Percentiles rank a stretch among this genome's conserved stretches.
phyloP scores from a whole-genome alignment of 2,329 filamentous ascomycete genomes.

The Rhytidhysteron rufulum region DNA sequence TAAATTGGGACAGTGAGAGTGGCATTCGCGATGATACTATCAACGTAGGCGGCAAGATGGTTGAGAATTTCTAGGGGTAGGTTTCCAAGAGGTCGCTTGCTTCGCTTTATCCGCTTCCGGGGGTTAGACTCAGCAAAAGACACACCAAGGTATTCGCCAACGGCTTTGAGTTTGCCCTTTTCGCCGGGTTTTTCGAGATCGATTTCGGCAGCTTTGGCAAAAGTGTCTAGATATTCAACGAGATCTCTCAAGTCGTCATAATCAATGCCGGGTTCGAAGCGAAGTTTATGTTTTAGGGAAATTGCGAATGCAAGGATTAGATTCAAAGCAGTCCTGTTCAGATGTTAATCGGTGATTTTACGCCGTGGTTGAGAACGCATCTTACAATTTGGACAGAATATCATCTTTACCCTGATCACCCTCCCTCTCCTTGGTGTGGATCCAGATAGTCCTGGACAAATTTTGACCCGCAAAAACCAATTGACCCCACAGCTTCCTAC shows the following conservation, averaged over 20 bases:
- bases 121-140: conserved; percentile 76
- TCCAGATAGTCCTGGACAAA: conserved; percentile 72
- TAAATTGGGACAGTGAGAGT: conserved; percentile 56
- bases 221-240: conserved; percentile 70
- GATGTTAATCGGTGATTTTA: conserved; percentile 5
- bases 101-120: conserved; percentile 69
- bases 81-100: conserved; percentile 71
- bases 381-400: conserved; percentile 62
- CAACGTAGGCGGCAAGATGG: conserved; percentile 65
- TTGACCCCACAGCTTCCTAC: conserved; percentile 60
- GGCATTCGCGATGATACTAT: conserved; percentile 55
- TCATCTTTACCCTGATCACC: conserved; percentile 60
- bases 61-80: conserved; percentile 78
- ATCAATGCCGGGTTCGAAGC: conserved; percentile 75
- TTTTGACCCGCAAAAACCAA: conserved; percentile 55
- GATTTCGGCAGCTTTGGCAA: conserved; percentile 58
- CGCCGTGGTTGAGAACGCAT: conserved; percentile 4
- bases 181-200: conserved; percentile 30
- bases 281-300: conserved; percentile 74
- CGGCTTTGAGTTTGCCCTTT: conserved; percentile 54
- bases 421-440: conserved; percentile 64
- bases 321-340: conserved; percentile 63
- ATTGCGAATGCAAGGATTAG: conserved; percentile 74
- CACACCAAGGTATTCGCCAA: conserved; percentile 71
- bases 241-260: conserved; percentile 71